Evolutionary conservation across 257 asterid genomes (phyloP).

Genomic region (Nicotiana paniculata): DNA sequence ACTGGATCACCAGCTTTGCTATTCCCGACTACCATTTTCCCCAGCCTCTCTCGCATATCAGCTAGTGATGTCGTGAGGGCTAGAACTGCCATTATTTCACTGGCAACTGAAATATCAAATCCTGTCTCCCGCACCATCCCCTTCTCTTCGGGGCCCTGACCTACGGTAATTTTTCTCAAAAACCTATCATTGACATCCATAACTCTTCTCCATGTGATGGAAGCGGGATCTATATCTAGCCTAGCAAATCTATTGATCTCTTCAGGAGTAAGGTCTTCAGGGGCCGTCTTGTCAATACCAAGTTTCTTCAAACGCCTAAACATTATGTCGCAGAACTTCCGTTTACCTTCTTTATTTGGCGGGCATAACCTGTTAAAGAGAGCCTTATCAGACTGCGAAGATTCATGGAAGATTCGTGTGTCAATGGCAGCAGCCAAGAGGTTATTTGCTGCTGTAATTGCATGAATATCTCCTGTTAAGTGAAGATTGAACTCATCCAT

Average conservation of each 20-base stretch:
- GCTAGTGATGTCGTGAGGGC: conserved; percentile 87
- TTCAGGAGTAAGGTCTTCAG: conserved; percentile 84
- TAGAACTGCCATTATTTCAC: conserved; percentile 97
- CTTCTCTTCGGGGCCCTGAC: conserved; percentile 98
- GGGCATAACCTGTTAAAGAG: conserved; percentile 91
- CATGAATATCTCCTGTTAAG: conserved; percentile 95
- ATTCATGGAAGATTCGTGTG: conserved; percentile 83
- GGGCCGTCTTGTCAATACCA: conserved; percentile 70
- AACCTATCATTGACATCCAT: conserved; percentile 96
- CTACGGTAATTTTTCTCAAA: conserved; percentile 78
- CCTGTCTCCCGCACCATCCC: conserved; percentile 97
- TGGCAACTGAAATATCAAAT: conserved; percentile 90
- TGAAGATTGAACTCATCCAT: conserved; percentile 99
- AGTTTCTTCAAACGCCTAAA: conserved; percentile 72
- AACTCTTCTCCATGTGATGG: conserved; percentile 96
- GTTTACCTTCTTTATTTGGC: conserved; percentile 68
- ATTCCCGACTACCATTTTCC: conserved; percentile 94
- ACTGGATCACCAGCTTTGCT: conserved; percentile 92
- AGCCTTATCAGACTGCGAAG: conserved; percentile 87
- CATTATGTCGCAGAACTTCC: conserved; percentile 71
- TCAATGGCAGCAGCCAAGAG: conserved; percentile 97
- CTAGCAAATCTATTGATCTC: conserved; percentile 81
- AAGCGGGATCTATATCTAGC: conserved; percentile 81
- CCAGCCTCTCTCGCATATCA: conserved; percentile 96
- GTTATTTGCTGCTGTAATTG: conserved; percentile 95